A percentile compares a stretch with the other conserved stretches of the same genome.
phyloP scores from a whole-genome alignment of 768 basidiomycete species.

The Phlegmacium glaucopus region DNA sequence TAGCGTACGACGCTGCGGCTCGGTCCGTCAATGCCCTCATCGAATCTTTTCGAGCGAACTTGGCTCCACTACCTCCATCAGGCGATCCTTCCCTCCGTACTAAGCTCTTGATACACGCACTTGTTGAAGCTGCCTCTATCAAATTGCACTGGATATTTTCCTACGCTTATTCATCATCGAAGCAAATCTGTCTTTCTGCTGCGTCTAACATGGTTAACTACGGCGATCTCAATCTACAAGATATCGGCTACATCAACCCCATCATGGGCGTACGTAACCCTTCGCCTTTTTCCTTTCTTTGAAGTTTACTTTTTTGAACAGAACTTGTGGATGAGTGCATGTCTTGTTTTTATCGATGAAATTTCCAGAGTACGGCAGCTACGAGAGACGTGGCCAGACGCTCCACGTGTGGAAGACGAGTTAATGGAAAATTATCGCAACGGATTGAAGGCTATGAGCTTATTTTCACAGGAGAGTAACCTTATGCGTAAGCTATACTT shows the following conservation, averaged over 20 bases:
- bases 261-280: conserved; percentile 46
- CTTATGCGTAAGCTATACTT: conserved; percentile 39
- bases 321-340: conserved; percentile 47
- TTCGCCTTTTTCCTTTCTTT: conserved; percentile 8
- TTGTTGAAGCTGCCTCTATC: conserved; percentile 47
- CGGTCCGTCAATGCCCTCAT: conserved; percentile 44
- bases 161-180: conserved; percentile 38
- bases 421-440: conserved; percentile 36
- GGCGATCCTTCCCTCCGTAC: conserved; percentile 33
- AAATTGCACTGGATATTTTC: conserved; percentile 49
- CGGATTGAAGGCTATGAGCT: conserved; percentile 37
- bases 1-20: conserved; percentile 41
- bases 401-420: conserved; percentile 34
- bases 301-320: conserved; percentile 16
- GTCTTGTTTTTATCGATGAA: conserved; percentile 44
- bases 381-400: conserved; percentile 27
- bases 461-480: conserved; percentile 42
- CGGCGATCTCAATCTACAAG: conserved; percentile 35
- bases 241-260: conserved; percentile 41
- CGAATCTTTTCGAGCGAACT: conserved; percentile 32
- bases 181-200: conserved; percentile 39
- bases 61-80: conserved; percentile 31
- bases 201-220: conserved; percentile 41
- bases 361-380: conserved; percentile 38
- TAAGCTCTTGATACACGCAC: conserved; percentile 43